phyloP scores from a whole-genome alignment of 176 grass and related monocot genomes.

The Elaeis guineensis region DNA sequence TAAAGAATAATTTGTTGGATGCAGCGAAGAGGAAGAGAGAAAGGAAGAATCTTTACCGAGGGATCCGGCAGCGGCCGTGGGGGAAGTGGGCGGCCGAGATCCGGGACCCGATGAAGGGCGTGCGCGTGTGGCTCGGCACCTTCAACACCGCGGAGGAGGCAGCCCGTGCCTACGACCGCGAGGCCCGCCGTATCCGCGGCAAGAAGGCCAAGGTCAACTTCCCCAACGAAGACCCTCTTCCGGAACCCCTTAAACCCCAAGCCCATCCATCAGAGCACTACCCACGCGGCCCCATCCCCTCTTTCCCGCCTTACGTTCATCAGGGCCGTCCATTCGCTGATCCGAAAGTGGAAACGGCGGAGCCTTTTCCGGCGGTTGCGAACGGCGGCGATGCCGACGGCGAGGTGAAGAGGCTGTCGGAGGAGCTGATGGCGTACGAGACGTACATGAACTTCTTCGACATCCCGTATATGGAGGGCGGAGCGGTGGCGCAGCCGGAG shows the following conservation, averaged over 20 bases:
- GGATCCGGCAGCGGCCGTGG: conserved; percentile 61
- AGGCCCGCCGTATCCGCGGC: conserved; percentile 70
- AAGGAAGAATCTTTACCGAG: conserved; percentile 72
- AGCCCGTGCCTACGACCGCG: conserved; percentile 78
- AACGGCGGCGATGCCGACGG: not conserved
- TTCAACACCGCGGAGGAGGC: conserved; percentile 75
- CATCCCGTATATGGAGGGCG: conserved; percentile 87
- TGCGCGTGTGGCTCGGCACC: conserved; percentile 95
- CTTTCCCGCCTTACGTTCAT: too few relatives aligned
- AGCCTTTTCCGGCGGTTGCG: too few relatives aligned
- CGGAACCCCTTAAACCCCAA: not conserved
- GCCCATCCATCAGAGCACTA: not conserved
- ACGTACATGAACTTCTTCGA: conserved; percentile 81
- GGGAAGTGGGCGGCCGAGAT: conserved; percentile 57
- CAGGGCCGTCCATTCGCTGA: not conserved
- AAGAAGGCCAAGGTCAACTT: conserved; percentile 98
- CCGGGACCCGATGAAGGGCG: conserved; percentile 63
- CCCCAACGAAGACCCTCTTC: conserved; percentile 33
- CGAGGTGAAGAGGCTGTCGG: conserved; percentile 63
- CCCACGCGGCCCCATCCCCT: too few relatives aligned
- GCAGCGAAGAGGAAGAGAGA: conserved; percentile 37
- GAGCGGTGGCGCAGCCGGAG: not conserved
- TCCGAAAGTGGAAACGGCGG: too few relatives aligned
- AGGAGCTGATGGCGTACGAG: conserved; percentile 83
- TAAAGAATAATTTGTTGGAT: not conserved